Base-by-base conservation (phyloP, 1,284 basidiomycete species). In the Thecaphora frezii region DNA sequence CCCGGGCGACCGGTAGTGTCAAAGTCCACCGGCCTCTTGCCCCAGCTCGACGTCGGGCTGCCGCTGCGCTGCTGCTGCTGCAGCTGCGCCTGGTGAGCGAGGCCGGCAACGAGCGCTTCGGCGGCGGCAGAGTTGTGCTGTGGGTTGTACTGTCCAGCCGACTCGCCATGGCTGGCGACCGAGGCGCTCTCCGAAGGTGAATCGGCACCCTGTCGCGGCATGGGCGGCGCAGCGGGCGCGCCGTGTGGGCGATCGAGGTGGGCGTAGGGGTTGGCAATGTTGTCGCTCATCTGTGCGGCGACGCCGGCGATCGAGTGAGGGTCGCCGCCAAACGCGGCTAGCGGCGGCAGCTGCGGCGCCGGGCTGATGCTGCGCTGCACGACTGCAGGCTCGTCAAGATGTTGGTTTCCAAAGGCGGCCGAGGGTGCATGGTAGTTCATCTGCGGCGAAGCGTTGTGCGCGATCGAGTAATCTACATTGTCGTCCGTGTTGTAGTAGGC, bases 191-290 rank as follows among this genome's bases (percentile, higher is more conserved):
- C 23, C 3, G 21, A 36, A 14, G 13, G 23, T 14, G 38, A 37
- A 21, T 44, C 41, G 24, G 28, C 21, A 21, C 25, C 37, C 2
- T 44, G 43, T 44, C 42, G 19, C 41, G 33, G 25, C 21, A 39
- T n/a, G 25, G 43, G 22, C 37, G 45, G 18, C 41, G 39, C 51
- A 16, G 48, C 25, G 37, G 43, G 46, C 43, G 23, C 42, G 18
- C 42, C 45, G 30, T 62, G 61, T n/a, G 46, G 46, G 14, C 73
- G 68, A 46, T 75, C 71, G 13, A 75, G 56, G 41, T 75, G 71
- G 24, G 71, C 71, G 30, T 75, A 75, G 4, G 73, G 73, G 58
- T 73, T 75, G 49, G 58, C 62, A 13, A 73, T 48, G 46, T 74
- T 74, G 38, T 58, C 40, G 39, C 63, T 54, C 54, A 56, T 51